Percentiles rank a stretch among this genome's conserved stretches.
Conservation (phyloP, 129 eudicot species). For the Tagetes patula region DNA sequence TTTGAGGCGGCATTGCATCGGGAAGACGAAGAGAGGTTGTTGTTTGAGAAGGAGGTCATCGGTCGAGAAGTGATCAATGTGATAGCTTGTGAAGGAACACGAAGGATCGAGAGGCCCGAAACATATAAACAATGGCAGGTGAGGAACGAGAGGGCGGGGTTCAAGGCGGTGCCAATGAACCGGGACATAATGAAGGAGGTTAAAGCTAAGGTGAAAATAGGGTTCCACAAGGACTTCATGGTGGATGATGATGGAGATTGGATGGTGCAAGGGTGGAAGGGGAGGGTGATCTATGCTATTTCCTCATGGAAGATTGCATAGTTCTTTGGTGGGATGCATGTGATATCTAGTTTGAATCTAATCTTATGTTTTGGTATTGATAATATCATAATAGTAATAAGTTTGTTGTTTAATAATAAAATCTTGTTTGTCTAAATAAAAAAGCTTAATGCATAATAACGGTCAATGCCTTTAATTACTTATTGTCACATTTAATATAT, state of each 20-base stretch:
- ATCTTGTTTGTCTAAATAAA: too few species aligned
- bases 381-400: background rate
- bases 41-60: constrained; percentile 50
- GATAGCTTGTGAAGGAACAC: constrained; percentile 59
- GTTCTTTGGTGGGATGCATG: background rate
- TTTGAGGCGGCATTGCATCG: constrained; percentile 45
- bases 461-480: too few species aligned
- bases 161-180: constrained; percentile 35
- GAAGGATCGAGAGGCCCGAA: constrained; percentile 62
- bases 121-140: constrained; percentile 62
- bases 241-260: constrained; percentile 44
- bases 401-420: background rate
- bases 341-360: background rate
- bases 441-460: too few species aligned
- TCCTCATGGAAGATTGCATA: constrained; percentile 44
- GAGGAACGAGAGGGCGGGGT: constrained; percentile 52
- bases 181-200: constrained; percentile 37
- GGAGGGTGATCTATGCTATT: constrained; percentile 44
- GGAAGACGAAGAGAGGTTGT: constrained; percentile 45
- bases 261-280: constrained; percentile 52
- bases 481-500: too few species aligned
- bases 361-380: background rate
- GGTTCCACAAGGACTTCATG: constrained; percentile 48
- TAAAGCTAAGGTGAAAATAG: constrained; percentile 35
- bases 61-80: constrained; percentile 61